Evolutionary conservation across 2,329 filamentous ascomycete species (phyloP), one percentile per base, ranked within the genome.

Genomic region (Ophiostoma sp.): DNA sequence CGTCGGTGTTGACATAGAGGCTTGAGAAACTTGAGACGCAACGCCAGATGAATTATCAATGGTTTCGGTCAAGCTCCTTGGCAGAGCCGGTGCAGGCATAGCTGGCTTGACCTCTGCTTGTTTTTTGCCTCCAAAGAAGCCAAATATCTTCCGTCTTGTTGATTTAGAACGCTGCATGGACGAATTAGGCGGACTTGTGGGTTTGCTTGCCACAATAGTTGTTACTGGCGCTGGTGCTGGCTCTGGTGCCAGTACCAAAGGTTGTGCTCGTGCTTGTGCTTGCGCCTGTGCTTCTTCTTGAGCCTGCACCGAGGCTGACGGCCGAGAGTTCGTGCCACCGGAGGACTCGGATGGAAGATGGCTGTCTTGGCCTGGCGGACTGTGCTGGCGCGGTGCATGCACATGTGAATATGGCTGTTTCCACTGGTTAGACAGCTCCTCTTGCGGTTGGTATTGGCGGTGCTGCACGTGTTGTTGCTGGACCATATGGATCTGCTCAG

Each of bases 81-180:
- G 44, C 20, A 48, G 44, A 11, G 41, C 15, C 17, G 20, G 27
- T 36, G 27, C 41, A 17, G 41, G 41, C 31, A 41, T 31, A 23
- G 39, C 4, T n/a, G 65, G 65, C 44, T 69, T 70, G 27, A 69
- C 73, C 23, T 79, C 78, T 7, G 79, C 73, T 44, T 78, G 74
- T 73, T 82, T 84, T 76, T 79, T 83, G 68, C 76, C 75, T 41
- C 81, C 80, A 75, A 87, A 87, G 33, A 85, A 76, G 11, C 77
- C 83, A 73, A 90, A 87, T n/a, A 89, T 75, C 69, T 84, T 87
- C 80, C 86, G 86, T 77, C 84, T 87, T 31, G 84, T 83, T 1
- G 82, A 80, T 77, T 85, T 88, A 62, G 82, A 80, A 73, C 80
- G 83, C 67, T 78, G 77, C 52, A 80, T 65, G 67, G 71, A 66